A percentile compares a stretch with the other conserved stretches of the same genome.
Conservation (phyloP, 2,329 filamentous ascomycete genomes). For the Colletotrichum sidae region DNA sequence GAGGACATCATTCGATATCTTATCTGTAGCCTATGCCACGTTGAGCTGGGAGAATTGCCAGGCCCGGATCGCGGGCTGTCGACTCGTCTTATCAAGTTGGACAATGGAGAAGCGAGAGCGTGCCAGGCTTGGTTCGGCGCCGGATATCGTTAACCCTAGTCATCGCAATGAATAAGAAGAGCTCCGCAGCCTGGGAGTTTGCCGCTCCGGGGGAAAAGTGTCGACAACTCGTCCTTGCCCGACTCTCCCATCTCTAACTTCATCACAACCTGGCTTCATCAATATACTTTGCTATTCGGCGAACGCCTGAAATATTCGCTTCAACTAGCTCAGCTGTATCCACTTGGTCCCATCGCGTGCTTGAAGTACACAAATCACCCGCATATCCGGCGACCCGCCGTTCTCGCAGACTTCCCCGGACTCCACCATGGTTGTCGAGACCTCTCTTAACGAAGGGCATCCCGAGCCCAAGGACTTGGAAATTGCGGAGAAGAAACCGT, state of each 20-base stretch:
- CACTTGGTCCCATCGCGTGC: constrained; percentile 15
- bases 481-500: constrained; percentile 28
- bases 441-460: constrained; percentile 14
- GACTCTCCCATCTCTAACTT: neutral
- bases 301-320: neutral
- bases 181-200: constrained; percentile 4
- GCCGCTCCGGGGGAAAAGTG: constrained; percentile 11
- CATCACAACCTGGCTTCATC: neutral
- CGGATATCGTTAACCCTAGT: constrained; percentile 13
- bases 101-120: neutral
- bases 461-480: constrained; percentile 19
- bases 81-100: neutral
- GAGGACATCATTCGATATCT: constrained; percentile 12
- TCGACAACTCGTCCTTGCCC: constrained; percentile 15
- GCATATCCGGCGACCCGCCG: constrained; percentile 6
- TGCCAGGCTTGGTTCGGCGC: neutral
- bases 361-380: neutral
- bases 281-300: neutral
- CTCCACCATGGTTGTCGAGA: constrained; percentile 26
- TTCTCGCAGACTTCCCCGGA: constrained; percentile 13
- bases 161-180: constrained; percentile 19
- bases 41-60: neutral
- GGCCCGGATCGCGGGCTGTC: constrained; percentile 3
- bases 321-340: constrained; percentile 1
- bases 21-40: constrained; percentile 26